Evolutionary conservation across 208 protist species (phyloP).

Genomic region (Trichomonas vaginalis): DNA sequence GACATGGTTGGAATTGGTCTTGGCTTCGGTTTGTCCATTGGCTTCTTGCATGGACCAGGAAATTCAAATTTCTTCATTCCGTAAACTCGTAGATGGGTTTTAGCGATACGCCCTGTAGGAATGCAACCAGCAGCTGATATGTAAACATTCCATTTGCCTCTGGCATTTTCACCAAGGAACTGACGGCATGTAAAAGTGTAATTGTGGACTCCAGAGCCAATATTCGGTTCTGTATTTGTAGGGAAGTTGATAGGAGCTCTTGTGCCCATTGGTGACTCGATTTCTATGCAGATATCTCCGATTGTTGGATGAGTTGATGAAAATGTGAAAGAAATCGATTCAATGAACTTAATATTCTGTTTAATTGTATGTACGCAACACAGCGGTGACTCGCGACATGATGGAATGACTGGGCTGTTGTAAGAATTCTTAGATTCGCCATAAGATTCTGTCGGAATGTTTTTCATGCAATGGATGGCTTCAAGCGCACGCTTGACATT

Average conservation of each 20-base stretch:
- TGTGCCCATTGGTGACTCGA: not conserved
- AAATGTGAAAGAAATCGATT: not conserved
- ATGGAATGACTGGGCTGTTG: not conserved
- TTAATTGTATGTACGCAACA: not conserved
- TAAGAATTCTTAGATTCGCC: not conserved
- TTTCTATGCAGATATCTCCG: not conserved
- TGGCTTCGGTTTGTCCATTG: too few relatives aligned
- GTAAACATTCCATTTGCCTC: not conserved
- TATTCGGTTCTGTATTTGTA: not conserved
- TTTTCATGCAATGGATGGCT: not conserved
- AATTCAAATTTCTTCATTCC: not conserved
- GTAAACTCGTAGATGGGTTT: not conserved
- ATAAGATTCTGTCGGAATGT: not conserved
- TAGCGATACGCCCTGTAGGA: not conserved
- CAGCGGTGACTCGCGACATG: not conserved
- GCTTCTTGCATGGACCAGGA: too few relatives aligned
- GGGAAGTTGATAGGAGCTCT: not conserved
- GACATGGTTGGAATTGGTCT: too few relatives aligned
- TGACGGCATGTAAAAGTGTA: not conserved
- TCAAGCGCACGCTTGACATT: not conserved
- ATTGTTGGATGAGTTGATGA: not conserved
- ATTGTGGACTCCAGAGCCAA: not conserved
- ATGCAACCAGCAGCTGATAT: not conserved
- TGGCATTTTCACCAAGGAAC: not conserved
- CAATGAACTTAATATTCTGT: not conserved